Base-by-base conservation (phyloP, 352 stramenopile species). In the Phytopythium delawarense region DNA sequence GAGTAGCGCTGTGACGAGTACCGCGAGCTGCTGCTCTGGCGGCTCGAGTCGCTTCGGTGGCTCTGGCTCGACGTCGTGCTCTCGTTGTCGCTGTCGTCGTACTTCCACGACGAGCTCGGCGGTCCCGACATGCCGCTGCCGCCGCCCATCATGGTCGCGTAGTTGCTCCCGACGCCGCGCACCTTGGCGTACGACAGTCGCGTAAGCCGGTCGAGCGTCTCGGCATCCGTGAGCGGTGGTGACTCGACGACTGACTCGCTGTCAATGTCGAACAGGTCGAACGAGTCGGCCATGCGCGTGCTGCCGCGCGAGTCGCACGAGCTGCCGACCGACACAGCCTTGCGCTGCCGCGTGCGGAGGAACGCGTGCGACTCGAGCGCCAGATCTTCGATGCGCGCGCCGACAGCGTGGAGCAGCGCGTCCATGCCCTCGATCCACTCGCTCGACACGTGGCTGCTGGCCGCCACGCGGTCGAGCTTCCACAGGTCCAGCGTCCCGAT, bases 401-500 rank as follows among this genome's bases (percentile, higher is more conserved):
- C 76, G 32, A 87, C 78, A 20, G 77, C 68, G 2, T 50, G 63
- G 8, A 84, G 58, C 30, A 88, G 51, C 9, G 66, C 49, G 5
- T 73, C 65, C 48, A 87, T 51, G 20, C 44, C 65, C 0, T 69
- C 58, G 64, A 81, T 76, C 81, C 79, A 91, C 8, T 89, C 81
- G 18, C 71, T 73, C 7, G 81, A 88, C 25, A 89, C 76, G 55
- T 88, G 72, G 68, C 76, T 86, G 64, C 74, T 87, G 0, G 77
- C 76, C 28, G 69, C 72, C 21, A 84, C 64, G 30, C 70, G 67
- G 25, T 86, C 76, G 1, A 82, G 61, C 23, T 81, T 84, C 78
- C 77, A 92, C 32, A 92, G 44, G 56, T 92, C 83, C 7, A 92
- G 63, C 32, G 83, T 92, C 13, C 75, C 83, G n/a, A 92, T 80